Conservation (phyloP, 805 yeast genomes). For the Hanseniaspora vineae region DNA sequence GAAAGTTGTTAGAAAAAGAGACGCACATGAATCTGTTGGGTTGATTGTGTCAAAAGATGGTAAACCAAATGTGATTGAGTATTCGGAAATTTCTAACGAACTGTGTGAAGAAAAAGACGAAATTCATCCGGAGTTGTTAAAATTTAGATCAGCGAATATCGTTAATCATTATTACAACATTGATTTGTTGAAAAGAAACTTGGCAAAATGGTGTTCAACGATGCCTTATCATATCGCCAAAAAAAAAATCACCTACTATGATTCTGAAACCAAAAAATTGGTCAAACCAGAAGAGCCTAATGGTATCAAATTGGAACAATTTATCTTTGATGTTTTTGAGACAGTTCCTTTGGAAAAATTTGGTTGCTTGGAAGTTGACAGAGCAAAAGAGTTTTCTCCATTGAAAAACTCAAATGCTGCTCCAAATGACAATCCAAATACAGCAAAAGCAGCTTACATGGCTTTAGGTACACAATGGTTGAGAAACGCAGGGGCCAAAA, state of each 20-base stretch:
- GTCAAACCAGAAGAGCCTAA: conserved; percentile 64
- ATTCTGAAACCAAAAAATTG: conserved; percentile 31
- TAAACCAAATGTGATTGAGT: conserved; percentile 85
- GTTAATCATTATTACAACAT: conserved; percentile 93
- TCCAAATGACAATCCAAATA: conserved; percentile 71
- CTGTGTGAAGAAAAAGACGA: conserved; percentile 56
- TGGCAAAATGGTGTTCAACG: conserved; percentile 56
- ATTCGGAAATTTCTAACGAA: conserved; percentile 74
- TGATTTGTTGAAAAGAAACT: conserved; percentile 43
- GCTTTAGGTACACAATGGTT: conserved; percentile 67
- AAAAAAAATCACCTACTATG: conserved; percentile 67
- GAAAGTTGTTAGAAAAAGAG: conserved; percentile 87
- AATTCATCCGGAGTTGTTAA: conserved; percentile 38
- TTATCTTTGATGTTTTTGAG: conserved; percentile 92
- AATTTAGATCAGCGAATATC: conserved; percentile 87
- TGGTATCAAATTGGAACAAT: conserved; percentile 92
- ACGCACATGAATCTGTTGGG: conserved; percentile 82
- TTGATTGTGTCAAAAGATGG: conserved; percentile 61
- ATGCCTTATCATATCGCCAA: conserved; percentile 93
- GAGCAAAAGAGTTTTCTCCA: conserved; percentile 83
- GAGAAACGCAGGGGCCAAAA: conserved; percentile 49
- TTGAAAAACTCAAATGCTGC: conserved; percentile 83
- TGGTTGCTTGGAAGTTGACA: conserved; percentile 85
- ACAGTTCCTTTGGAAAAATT: conserved; percentile 55
- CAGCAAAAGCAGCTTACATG: conserved; percentile 57